Evolutionary conservation across 2,329 filamentous ascomycete genomes (phyloP).

Genomic region (Hymenoscyphus albidus): DNA sequence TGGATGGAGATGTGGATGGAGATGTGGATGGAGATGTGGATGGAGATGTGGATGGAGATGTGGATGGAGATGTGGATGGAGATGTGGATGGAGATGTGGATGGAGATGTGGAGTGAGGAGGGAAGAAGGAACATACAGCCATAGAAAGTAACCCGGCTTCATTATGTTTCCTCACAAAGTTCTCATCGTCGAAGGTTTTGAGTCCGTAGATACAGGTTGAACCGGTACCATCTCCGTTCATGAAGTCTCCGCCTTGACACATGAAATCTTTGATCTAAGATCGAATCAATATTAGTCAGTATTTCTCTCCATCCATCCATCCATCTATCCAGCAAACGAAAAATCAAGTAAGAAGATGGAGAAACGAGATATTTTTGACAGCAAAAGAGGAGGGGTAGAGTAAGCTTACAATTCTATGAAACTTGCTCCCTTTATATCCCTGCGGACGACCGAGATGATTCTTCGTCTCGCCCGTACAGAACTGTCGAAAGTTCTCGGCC

Average conservation of each 20-base stretch:
- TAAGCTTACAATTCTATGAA: slow-evolving; percentile 79
- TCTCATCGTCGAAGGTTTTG: slow-evolving; percentile 84
- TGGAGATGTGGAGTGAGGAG: too few relatives aligned
- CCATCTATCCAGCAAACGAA: neutral
- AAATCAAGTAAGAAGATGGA: slow-evolving; percentile 15
- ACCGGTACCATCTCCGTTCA: slow-evolving; percentile 89
- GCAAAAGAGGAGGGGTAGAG: neutral
- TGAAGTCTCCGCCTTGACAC: slow-evolving; percentile 95
- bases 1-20: too few relatives aligned
- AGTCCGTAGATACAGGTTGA: slow-evolving; percentile 84
- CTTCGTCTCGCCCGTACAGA: slow-evolving; percentile 91
- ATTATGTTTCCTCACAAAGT: slow-evolving; percentile 77
- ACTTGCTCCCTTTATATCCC: slow-evolving; percentile 92
- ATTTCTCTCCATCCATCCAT: neutral
- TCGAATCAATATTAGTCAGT: neutral
- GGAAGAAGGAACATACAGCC: slow-evolving; percentile 61
- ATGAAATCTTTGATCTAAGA: slow-evolving; percentile 88
- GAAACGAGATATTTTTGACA: neutral
- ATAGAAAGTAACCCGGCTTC: slow-evolving; percentile 80
- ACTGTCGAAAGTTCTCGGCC: slow-evolving; percentile 94
- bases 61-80: too few relatives aligned
- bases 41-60: too few relatives aligned
- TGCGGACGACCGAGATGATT: slow-evolving; percentile 72
- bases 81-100: too few relatives aligned
- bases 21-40: too few relatives aligned